phyloP scores from a whole-genome alignment of 2,329 filamentous ascomycete species.

The Alternaria sp. region DNA sequence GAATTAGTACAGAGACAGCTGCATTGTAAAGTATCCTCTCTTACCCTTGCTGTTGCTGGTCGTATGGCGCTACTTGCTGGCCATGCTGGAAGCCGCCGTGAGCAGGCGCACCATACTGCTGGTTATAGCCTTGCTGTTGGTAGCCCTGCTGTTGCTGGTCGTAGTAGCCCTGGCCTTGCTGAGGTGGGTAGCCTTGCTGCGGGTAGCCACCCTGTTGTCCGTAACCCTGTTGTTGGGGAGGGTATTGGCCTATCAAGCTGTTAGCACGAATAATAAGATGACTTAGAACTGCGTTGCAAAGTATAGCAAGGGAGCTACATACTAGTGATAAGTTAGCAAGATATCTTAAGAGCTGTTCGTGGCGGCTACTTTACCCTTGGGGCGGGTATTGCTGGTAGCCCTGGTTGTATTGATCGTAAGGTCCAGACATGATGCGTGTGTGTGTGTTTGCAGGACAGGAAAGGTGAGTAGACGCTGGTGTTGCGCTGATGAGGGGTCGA shows the following conservation, averaged over 20 bases:
- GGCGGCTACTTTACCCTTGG: no score
- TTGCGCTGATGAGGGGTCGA: conserved; percentile 16
- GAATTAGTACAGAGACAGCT: conserved; percentile 2
- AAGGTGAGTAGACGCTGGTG: background rate
- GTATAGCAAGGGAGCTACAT: no score
- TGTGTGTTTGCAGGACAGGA: conserved; percentile 5
- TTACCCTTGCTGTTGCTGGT: conserved; percentile 47
- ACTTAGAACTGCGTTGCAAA: no score
- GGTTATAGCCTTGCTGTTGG: conserved; percentile 38
- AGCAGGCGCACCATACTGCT: conserved; percentile 55
- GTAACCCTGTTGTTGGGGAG: conserved; percentile 37
- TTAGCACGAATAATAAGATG: no score
- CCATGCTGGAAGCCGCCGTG: conserved; percentile 59
- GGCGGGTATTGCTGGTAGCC: conserved; percentile 47
- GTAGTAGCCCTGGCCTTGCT: conserved; percentile 39
- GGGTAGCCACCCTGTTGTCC: conserved; percentile 41
- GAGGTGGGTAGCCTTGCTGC: conserved; percentile 38
- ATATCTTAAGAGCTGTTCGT: no score
- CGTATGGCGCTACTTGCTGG: conserved; percentile 43
- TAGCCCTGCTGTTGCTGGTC: conserved; percentile 39
- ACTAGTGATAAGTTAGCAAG: no score
- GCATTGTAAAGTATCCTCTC: background rate
- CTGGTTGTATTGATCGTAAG: conserved; percentile 56
- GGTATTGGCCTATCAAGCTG: no score
- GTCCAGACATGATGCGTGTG: conserved; percentile 56